phyloP scores from a whole-genome alignment of 192 early-diverging fungal genomes.

The Entomortierella chlamydospora region DNA sequence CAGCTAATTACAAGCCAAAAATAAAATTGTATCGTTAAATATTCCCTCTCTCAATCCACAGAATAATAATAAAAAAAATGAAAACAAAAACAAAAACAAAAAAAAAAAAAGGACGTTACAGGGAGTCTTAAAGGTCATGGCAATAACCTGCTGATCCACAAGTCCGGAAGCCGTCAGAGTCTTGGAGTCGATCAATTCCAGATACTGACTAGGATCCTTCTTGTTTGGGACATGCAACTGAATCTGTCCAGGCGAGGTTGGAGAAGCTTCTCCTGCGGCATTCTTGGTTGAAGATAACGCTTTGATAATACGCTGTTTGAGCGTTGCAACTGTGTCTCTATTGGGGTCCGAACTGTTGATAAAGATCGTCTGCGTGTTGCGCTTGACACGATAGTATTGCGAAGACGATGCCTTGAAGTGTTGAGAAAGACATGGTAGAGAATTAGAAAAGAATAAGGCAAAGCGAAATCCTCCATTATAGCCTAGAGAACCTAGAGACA shows the following conservation, averaged over 20 bases:
- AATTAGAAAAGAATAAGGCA: not conserved
- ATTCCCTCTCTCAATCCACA: too few species aligned
- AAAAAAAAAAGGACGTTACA: slow-evolving; percentile 9
- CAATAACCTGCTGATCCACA: slow-evolving; percentile 43
- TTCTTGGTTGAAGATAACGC: slow-evolving; percentile 25
- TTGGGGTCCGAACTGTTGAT: slow-evolving; percentile 36
- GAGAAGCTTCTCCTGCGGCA: not conserved
- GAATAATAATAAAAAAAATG: too few species aligned
- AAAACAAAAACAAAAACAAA: not conserved
- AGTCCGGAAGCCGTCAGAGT: slow-evolving; percentile 26
- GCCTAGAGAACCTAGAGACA: too few species aligned
- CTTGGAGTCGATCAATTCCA: slow-evolving; percentile 22
- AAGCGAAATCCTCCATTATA: too few species aligned
- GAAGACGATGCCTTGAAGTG: not conserved
- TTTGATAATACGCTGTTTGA: slow-evolving; percentile 39
- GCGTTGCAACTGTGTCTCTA: slow-evolving; percentile 18
- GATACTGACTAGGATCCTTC: slow-evolving; percentile 18
- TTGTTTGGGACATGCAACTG: slow-evolving; percentile 19
- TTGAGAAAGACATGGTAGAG: not conserved
- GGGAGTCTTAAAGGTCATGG: slow-evolving; percentile 32
- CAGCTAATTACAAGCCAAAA: slow-evolving; percentile 13
- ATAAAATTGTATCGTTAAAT: not conserved
- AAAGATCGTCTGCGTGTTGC: slow-evolving; percentile 39
- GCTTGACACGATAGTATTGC: slow-evolving; percentile 49
- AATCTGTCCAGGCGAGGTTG: slow-evolving; percentile 16